phyloP scores from a whole-genome alignment of 768 basidiomycete genomes.

The Mycena leptocephala region DNA sequence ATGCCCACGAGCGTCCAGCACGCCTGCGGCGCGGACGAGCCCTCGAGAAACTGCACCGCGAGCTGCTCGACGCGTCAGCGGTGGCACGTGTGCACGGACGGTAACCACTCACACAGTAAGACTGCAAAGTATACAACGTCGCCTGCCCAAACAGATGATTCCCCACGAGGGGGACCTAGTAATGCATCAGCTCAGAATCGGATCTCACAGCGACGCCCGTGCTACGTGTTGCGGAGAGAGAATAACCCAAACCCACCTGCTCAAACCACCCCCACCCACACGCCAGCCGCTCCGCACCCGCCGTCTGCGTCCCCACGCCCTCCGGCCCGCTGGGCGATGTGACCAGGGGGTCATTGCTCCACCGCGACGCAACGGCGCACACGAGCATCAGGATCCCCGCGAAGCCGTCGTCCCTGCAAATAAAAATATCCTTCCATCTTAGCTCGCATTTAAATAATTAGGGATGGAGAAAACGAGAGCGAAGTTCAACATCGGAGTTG shows the following conservation, averaged over 20 bases:
- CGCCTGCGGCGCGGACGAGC: slow-evolving; percentile 72
- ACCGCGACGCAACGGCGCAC: slow-evolving; percentile 78
- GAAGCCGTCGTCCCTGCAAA: too few species aligned
- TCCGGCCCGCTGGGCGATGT: slow-evolving; percentile 51
- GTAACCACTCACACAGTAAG: slow-evolving; percentile 62
- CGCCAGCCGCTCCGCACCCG: slow-evolving; percentile 56
- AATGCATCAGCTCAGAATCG: background rate
- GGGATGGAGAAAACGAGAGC: background rate
- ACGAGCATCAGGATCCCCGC: slow-evolving; percentile 75
- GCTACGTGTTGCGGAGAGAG: background rate
- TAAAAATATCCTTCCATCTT: background rate
- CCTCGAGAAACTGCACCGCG: slow-evolving; percentile 66
- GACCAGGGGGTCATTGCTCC: slow-evolving; percentile 71
- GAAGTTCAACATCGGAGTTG: background rate
- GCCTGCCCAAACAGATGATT: slow-evolving; percentile 76
- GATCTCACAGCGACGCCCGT: background rate
- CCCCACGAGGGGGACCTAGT: slow-evolving; percentile 66
- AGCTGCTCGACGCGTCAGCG: slow-evolving; percentile 47
- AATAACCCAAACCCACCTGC: slow-evolving; percentile 59
- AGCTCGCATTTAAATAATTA: background rate
- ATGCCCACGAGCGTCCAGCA: slow-evolving; percentile 80
- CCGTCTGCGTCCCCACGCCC: slow-evolving; percentile 58
- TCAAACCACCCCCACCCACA: slow-evolving; percentile 80
- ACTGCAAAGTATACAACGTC: slow-evolving; percentile 82
- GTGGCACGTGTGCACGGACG: slow-evolving; percentile 41